Base-by-base conservation (phyloP, 108 stramenopile genomes). In the Schizochytrium sp. region DNA sequence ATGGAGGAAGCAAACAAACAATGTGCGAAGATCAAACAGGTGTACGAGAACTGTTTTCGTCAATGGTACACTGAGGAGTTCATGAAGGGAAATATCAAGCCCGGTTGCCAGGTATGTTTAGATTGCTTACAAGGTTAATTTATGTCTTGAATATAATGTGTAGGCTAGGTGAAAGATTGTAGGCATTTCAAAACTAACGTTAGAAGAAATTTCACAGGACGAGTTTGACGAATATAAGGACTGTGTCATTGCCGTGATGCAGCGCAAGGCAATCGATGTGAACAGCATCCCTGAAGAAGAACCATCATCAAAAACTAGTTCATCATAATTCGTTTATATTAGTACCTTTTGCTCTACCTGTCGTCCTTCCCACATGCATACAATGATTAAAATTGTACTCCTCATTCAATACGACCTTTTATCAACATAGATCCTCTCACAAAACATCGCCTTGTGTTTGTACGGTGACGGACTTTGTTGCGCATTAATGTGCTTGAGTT, bases 21-120 rank as follows among this genome's bases (percentile, higher is more conserved):
- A 28, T 83, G 76, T 2, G 76, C 76, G 50, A 83, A 83, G 76
- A 83, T 83, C 53, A 83, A 83, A 3, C 76, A 83, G 76, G 76
- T 83, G 50, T 83, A 83, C 47, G 76, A 83, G 28, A 55, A 55
- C 47, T 83, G 76, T 53, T 83, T 83, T 53, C 10, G 76, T 47
- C 8, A 49, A 38, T 83, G 76, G 76, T 83, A 83, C 53, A 55
- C 76, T n/a, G 76, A 83, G 53, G 76, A 83, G 76, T 83, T 83
- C 76, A 55, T 83, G 76, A 83, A 83, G 53, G 76, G 76, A 5
- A 83, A 83, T 28, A 38, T 83, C 50, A 28, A 38, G 76, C 76
- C 76, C 15, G 76, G 50, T n/a, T 83, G 76, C 76, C 76, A 83
- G 64, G 64, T 69, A 69, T 44, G 64, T 60, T n/a, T n/a, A n/a